These are phyloP conservation scores for Priceomyces haplophilus DNA, from an alignment of 805 yeast genomes.

Conservation along the genomic window DNA sequence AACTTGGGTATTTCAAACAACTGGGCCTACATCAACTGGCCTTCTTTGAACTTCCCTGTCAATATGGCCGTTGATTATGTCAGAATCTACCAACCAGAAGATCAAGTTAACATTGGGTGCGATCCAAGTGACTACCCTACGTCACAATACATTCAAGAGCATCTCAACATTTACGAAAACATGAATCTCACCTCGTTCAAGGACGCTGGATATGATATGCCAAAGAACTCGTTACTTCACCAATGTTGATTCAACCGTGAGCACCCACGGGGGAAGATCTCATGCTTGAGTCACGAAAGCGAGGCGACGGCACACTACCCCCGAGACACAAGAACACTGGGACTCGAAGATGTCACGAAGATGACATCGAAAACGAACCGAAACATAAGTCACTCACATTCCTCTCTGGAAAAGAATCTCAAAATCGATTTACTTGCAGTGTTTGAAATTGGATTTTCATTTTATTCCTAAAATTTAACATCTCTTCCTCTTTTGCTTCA, in stretches of 20 bases:
- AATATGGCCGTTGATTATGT: constrained; percentile 37
- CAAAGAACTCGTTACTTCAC: constrained; percentile 33
- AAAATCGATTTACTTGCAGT: too few species aligned
- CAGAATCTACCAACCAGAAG: constrained; percentile 73
- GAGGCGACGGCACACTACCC: too few species aligned
- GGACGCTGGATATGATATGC: constrained; percentile 59
- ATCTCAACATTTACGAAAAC: constrained; percentile 65
- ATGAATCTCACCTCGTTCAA: constrained; percentile 73
- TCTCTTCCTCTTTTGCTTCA: neutral
- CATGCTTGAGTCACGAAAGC: too few species aligned
- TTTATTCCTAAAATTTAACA: neutral
- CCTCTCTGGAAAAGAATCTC: too few species aligned
- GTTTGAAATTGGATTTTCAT: too few species aligned
- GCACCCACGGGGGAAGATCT: neutral
- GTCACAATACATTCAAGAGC: constrained; percentile 70
- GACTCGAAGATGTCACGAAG: too few species aligned
- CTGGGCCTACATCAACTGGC: constrained; percentile 42
- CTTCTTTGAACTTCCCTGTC: constrained; percentile 33
- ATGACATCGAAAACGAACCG: too few species aligned
- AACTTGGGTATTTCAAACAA: constrained; percentile 39
- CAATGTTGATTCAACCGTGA: constrained; percentile 14
- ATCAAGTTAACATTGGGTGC: constrained; percentile 62
- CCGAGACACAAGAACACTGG: too few species aligned
- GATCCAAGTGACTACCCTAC: constrained; percentile 89
- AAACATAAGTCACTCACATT: too few species aligned